Percentiles rank a stretch among this genome's conserved stretches.
Evolutionary conservation across 768 basidiomycete genomes (phyloP).

Genomic region (Infundibulicybe gibba): DNA sequence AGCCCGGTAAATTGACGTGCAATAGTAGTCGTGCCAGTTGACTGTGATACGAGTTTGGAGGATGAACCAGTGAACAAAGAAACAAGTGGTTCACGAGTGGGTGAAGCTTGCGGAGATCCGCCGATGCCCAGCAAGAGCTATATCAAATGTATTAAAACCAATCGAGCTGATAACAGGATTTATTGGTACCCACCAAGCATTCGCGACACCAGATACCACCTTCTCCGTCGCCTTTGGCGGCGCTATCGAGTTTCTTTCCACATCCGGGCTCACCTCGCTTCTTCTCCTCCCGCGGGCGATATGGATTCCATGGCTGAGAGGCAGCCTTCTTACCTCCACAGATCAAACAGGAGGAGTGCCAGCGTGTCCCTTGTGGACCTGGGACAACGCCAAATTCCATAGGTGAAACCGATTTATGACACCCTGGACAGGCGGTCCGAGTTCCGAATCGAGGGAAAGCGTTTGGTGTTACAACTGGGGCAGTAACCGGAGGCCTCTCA

Average conservation of each 20-base stretch:
- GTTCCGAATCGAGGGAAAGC: constrained; percentile 57
- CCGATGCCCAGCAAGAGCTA: constrained; percentile 56
- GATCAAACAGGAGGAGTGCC: constrained; percentile 76
- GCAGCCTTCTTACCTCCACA: constrained; percentile 73
- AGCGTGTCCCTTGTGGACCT: constrained; percentile 77
- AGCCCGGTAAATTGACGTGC: constrained; percentile 74
- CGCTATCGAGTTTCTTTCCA: constrained; percentile 80
- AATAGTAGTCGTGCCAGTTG: constrained; percentile 69
- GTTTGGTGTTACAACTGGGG: constrained; percentile 25
- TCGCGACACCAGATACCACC: constrained; percentile 83
- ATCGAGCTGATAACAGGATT: background rate
- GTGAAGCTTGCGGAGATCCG: constrained; percentile 49
- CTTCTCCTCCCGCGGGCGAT: constrained; percentile 38
- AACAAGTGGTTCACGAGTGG: constrained; percentile 42
- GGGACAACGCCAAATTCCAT: constrained; percentile 88
- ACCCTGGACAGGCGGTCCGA: constrained; percentile 68
- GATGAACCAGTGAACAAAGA: constrained; percentile 40
- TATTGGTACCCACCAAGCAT: constrained; percentile 56
- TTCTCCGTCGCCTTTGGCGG: constrained; percentile 67
- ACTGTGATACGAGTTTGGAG: constrained; percentile 46
- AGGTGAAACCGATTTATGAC: constrained; percentile 65
- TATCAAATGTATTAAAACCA: constrained; percentile 7
- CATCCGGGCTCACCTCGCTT: constrained; percentile 69
- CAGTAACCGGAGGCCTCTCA: constrained; percentile 33
- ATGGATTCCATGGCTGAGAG: constrained; percentile 26